Evolutionary conservation across 2,329 filamentous ascomycete species (phyloP).

Genomic region (Aschersonia sp.): DNA sequence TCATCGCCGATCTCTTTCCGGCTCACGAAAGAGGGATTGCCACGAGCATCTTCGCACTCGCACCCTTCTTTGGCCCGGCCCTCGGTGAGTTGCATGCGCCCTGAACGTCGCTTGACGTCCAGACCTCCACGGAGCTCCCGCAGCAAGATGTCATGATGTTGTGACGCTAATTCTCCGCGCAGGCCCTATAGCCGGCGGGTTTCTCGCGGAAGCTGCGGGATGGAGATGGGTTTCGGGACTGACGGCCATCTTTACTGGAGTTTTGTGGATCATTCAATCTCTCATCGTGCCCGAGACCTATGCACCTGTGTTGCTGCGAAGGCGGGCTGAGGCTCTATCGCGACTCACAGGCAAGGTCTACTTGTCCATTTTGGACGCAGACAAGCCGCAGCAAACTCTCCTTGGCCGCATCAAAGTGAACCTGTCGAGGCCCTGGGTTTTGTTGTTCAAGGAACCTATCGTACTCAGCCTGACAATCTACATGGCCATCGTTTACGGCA

Average conservation of each 20-base stretch:
- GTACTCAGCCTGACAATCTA: constrained; percentile 49
- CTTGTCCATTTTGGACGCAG: constrained; percentile 30
- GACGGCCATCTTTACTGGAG: constrained; percentile 44
- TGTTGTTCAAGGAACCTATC: constrained; percentile 54
- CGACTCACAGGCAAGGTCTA: constrained; percentile 40
- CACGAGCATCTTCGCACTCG: constrained; percentile 44
- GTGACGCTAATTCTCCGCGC: neutral
- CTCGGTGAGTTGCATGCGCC: constrained; percentile 19
- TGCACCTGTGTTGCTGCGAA: constrained; percentile 38
- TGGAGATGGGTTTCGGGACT: constrained; percentile 54
- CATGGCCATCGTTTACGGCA: constrained; percentile 44
- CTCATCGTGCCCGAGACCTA: constrained; percentile 46
- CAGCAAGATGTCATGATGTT: too few relatives aligned
- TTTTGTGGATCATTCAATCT: constrained; percentile 38
- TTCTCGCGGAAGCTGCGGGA: constrained; percentile 41
- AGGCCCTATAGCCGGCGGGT: constrained; percentile 48
- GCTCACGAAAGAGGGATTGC: constrained; percentile 40
- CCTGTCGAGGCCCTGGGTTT: constrained; percentile 47
- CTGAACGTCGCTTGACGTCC: neutral
- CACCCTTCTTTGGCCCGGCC: constrained; percentile 49
- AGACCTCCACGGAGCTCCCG: neutral
- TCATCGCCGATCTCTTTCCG: constrained; percentile 49
- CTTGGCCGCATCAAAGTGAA: constrained; percentile 36
- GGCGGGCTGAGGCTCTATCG: constrained; percentile 34
- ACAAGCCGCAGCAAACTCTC: constrained; percentile 26